A percentile compares a stretch with the other conserved stretches of the same genome.
These are phyloP conservation scores for Cladosporium sp. DNA, from an alignment of 2,329 filamentous ascomycete genomes.

Conservation along the genomic window DNA sequence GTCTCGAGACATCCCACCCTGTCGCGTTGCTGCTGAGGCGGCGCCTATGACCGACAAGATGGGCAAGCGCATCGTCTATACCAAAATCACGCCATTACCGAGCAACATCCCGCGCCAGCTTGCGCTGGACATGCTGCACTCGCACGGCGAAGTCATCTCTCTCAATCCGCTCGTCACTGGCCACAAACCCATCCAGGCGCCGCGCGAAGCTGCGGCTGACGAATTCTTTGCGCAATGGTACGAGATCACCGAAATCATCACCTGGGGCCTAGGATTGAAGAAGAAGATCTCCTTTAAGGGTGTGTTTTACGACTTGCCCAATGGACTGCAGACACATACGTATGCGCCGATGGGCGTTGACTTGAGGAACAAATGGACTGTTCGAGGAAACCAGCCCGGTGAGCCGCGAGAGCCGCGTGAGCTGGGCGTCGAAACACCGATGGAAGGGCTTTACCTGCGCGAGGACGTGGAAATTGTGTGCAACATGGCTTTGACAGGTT, in stretches of 20 bases:
- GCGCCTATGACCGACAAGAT: slow-evolving; percentile 18
- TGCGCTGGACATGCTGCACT: slow-evolving; percentile 66
- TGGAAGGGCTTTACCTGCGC: slow-evolving; percentile 63
- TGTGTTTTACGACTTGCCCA: slow-evolving; percentile 69
- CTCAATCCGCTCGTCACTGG: slow-evolving; percentile 65
- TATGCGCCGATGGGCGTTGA: slow-evolving; percentile 66
- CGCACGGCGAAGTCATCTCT: slow-evolving; percentile 60
- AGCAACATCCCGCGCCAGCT: slow-evolving; percentile 67
- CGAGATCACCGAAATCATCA: slow-evolving; percentile 66
- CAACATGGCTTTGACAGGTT: slow-evolving; percentile 57
- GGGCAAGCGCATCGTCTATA: slow-evolving; percentile 61
- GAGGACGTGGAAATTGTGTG: slow-evolving; percentile 69
- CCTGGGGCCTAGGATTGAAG: slow-evolving; percentile 63
- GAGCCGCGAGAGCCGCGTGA: slow-evolving; percentile 60
- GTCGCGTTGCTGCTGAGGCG: neutral
- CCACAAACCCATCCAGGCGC: slow-evolving; percentile 61
- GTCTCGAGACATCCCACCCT: neutral
- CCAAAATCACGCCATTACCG: slow-evolving; percentile 66
- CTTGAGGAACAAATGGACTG: slow-evolving; percentile 63
- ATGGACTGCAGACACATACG: slow-evolving; percentile 68
- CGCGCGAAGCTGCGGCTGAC: slow-evolving; percentile 63
- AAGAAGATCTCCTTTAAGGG: slow-evolving; percentile 65
- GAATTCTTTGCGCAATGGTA: slow-evolving; percentile 74
- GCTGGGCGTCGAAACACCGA: slow-evolving; percentile 60
- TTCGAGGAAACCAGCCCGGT: slow-evolving; percentile 65